These are phyloP conservation scores for Pseudomassariella vexata DNA, from an alignment of 2,329 filamentous ascomycete species.

Conservation along the genomic window DNA sequence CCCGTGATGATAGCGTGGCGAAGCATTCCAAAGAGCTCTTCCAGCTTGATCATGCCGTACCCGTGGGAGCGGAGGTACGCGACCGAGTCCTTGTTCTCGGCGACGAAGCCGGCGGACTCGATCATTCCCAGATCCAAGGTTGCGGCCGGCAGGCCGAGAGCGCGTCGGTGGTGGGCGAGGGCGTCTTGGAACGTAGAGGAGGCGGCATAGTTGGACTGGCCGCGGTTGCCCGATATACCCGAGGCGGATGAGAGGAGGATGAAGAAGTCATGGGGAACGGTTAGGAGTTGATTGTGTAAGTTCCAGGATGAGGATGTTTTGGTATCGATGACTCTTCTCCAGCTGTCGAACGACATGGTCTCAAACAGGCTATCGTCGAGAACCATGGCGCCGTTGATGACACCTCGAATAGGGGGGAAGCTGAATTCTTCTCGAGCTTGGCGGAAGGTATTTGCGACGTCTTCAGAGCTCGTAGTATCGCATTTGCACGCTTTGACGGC, in stretches of 20 bases:
- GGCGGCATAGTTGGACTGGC: slow-evolving; percentile 3
- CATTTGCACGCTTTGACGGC: not conserved
- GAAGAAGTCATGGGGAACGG: slow-evolving; percentile 1
- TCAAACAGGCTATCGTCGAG: slow-evolving; percentile 8
- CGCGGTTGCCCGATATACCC: not conserved
- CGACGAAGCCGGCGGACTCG: not conserved
- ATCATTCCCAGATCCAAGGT: not conserved
- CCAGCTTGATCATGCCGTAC: not conserved
- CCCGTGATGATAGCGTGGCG: too few relatives aligned
- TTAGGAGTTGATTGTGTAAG: not conserved
- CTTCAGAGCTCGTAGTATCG: too few relatives aligned
- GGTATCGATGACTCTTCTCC: not conserved
- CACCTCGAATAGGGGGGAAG: slow-evolving; percentile 1
- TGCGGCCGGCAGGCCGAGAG: not conserved
- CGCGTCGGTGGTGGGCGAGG: not conserved
- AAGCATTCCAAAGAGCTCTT: not conserved
- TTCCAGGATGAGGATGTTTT: not conserved
- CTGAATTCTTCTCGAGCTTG: not conserved
- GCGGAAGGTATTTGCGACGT: not conserved
- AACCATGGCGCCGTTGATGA: slow-evolving; percentile 11
- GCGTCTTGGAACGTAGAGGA: not conserved
- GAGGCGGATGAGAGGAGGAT: not conserved
- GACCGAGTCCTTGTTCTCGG: not conserved
- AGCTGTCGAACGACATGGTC: slow-evolving; percentile 7
- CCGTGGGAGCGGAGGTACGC: not conserved